phyloP scores from a whole-genome alignment of 148 eudicot species.

The Arctostaphylos glauca region DNA sequence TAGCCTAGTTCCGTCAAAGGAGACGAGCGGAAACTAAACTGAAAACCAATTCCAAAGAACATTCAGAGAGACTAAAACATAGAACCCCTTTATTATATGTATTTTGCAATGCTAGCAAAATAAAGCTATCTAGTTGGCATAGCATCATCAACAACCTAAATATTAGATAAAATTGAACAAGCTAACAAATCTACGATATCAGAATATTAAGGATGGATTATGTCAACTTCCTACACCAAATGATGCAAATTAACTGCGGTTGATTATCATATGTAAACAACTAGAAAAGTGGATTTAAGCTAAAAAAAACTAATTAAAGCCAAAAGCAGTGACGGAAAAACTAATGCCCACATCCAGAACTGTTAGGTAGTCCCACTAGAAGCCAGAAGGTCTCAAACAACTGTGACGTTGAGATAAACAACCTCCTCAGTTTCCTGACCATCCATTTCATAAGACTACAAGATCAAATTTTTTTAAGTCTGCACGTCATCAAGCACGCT shows the following conservation, averaged over 20 bases:
- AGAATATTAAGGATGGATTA: background rate
- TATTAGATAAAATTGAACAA: background rate
- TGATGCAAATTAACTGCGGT: background rate
- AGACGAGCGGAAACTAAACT: background rate
- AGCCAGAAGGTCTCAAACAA: background rate
- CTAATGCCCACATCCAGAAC: background rate
- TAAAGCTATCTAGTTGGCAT: background rate
- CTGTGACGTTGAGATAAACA: background rate
- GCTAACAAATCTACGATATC: background rate
- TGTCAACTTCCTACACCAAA: background rate
- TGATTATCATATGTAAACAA: background rate
- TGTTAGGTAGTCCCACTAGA: background rate
- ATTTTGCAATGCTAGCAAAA: background rate
- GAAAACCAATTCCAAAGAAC: background rate
- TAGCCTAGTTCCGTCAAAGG: background rate
- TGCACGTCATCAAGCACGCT: background rate
- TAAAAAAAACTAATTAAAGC: background rate
- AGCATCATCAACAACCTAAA: background rate
- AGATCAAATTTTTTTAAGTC: background rate
- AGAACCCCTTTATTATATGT: background rate
- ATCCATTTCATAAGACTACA: slow-evolving; percentile 4
- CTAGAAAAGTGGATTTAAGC: background rate
- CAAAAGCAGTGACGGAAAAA: background rate
- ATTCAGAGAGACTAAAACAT: background rate
- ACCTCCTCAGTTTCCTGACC: background rate